Evolutionary conservation across 1,139 yeast genomes (phyloP), one percentile per base, ranked within the genome.

Genomic region (Entelexis paramagnoliae): DNA sequence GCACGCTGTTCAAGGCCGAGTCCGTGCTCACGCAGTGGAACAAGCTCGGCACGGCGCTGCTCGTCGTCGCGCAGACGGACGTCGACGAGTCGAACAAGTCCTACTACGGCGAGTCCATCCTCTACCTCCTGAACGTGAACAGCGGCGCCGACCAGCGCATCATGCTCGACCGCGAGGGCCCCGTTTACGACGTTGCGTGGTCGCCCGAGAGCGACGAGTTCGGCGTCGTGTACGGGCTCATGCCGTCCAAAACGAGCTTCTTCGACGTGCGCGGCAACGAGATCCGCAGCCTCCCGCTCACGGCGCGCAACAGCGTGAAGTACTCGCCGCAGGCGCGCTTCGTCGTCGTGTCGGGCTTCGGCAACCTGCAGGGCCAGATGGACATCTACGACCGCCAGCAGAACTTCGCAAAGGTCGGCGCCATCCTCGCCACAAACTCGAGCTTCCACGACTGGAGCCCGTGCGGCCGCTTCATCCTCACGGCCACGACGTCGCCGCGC

Each of bases 381-480:
- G 97, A 93, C 65, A 83, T 93, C 56, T 83, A 89, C 66, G 98
- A 93, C 72, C 84, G 97, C 66, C 88, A 83, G 67, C 81, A 83
- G 65, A 85, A 85, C 68, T 91, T 88, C 67, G 70, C 75, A 55
- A 85, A 86, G 68, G 78, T 91, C 50, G 74, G 88, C 17, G 77
- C 87, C 34, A 84, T 91, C 65, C 88, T 86, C 65, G 98, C 97
- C 4, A 72, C 96, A 46, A 93, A 93, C 70, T 88, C 97, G 13
- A 83, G 95, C 29, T 94, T 83, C 46, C 89, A 96, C 67, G 88
- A 85, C 67, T 93, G 98, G 98, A 82, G 95, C 4, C 98, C 99
- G n/a, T 95, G 93, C 70, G 97, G 98, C 38, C 79, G 94, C 64
- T 87, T 77, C 64, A 81, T 93, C 55, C 72, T 93, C 66, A 89